Base-by-base conservation (phyloP, 2,329 filamentous ascomycete species). In the Colletotrichum brevisporum region DNA sequence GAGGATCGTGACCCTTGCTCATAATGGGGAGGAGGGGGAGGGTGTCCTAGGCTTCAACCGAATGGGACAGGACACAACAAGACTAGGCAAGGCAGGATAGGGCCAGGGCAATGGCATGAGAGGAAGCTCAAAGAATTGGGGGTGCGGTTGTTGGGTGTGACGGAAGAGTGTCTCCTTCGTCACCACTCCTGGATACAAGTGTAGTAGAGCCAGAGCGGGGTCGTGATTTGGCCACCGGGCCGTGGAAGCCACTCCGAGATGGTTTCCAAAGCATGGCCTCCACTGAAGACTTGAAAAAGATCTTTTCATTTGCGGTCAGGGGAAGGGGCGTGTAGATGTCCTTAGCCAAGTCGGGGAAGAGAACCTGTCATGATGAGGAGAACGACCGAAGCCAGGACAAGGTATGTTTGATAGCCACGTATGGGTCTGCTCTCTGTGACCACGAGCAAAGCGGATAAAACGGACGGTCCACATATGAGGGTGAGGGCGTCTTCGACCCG, bases 1-100 rank as follows among this genome's bases (percentile, higher is more conserved):
- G 62, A 69, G 67, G 67, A 69, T 67, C 26, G 27, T 15, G 13
- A 69, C 39, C 67, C 67, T 69, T 66, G 62, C 51, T 55, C 18
- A n/a, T 41, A 4, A 26, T 18, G 18, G 10, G 26, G 50, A n/a
- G 8, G 50, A 39, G 39, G 41, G 16, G 53, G 18, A 43, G 51
- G 52, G 43, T 18, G 43, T 10, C 24, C 31, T 62, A 31, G 36
- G 16, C 50, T 45, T 39, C 43, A 15, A 43, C 16, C 13, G 41
- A 15, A 39, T 56, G 41, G 60, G 52, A 63, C 48, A 21, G 26
- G 51, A 48, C 51, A 53, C 21, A 16, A 41, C 43, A 18, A 10
- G 31, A 52, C 36, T 51, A 47, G 57, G 31, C 15, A 60, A 43
- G 45, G 15, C 27, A 59, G 47, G 48, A 5, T 31, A 60, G 31